Conservation (phyloP, 108 stramenopile species). For the Poteriospumella lacustris region DNA sequence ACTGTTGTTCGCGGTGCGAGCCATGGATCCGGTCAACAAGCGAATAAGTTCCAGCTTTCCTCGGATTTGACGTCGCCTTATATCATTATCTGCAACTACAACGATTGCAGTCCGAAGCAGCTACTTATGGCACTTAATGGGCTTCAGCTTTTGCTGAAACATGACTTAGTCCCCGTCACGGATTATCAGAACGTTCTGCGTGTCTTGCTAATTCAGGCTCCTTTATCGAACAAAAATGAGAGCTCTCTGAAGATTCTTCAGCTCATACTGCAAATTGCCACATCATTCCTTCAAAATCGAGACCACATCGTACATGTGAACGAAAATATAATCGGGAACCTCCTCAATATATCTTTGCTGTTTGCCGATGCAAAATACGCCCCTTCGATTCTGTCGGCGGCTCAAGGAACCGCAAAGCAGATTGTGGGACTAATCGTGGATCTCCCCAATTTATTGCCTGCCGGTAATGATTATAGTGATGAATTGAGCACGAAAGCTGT, state of each 20-base stretch:
- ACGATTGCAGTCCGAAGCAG: not conserved
- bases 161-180: not conserved
- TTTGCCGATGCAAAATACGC: not conserved
- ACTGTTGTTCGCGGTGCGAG: not conserved
- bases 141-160: not conserved
- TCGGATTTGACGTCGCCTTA: not conserved
- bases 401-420: not conserved
- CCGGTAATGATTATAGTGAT: too few relatives aligned
- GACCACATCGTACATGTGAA: too few relatives aligned
- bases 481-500: too few relatives aligned
- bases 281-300: not conserved
- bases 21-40: not conserved
- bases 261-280: not conserved
- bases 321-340: not conserved
- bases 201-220: not conserved
- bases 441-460: too few relatives aligned
- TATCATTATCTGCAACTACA: not conserved
- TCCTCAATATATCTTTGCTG: not conserved
- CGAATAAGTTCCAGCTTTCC: not conserved
- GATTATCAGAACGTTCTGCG: slow-evolving; percentile 11
- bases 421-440: not conserved
- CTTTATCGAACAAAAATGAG: not conserved
- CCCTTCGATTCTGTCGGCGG: not conserved
- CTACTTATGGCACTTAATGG: slow-evolving; percentile 4
- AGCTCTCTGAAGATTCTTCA: not conserved